phyloP scores from a whole-genome alignment of 2,329 filamentous ascomycete species.

The Aspergillus udagawae region DNA sequence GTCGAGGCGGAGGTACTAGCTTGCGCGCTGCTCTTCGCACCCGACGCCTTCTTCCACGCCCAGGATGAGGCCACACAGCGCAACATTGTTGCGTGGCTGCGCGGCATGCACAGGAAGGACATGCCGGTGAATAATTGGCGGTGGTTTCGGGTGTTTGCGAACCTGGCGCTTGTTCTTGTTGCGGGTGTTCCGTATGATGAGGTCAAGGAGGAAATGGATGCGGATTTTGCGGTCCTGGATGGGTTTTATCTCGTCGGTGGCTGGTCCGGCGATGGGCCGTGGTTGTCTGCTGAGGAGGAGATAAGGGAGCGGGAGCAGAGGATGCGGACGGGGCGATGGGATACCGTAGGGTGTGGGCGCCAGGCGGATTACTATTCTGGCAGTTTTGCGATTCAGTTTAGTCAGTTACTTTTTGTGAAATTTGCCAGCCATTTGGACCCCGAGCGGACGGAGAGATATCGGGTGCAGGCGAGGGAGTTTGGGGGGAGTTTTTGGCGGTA shows the following conservation, averaged over 20 bases:
- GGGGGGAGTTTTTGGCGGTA: conserved; percentile 13
- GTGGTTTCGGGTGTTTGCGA: conserved; percentile 14
- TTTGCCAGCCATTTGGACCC: conserved; percentile 5
- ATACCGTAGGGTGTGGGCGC: not conserved
- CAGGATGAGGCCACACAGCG: conserved; percentile 2
- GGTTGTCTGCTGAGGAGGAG: conserved; percentile 1
- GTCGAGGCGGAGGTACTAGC: conserved; percentile 20
- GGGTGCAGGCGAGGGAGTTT: conserved; percentile 10
- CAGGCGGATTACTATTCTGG: conserved; percentile 18
- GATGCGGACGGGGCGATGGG: not conserved
- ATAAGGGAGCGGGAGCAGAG: not conserved
- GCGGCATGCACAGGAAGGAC: conserved; percentile 8
- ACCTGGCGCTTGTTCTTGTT: conserved; percentile 11
- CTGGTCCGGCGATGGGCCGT: conserved; percentile 14
- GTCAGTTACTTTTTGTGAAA: conserved; percentile 13
- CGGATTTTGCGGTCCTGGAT: conserved; percentile 12
- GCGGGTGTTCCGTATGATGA: conserved; percentile 4
- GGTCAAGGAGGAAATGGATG: not conserved
- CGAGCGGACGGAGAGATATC: conserved; percentile 4
- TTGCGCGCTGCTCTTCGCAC: conserved; percentile 15
- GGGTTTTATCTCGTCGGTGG: conserved; percentile 13
- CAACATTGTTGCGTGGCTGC: conserved; percentile 12
- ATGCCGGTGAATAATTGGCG: conserved; percentile 18
- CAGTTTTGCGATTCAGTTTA: conserved; percentile 18
- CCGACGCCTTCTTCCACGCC: conserved; percentile 12